Conservation (phyloP, 164 flowering plant species). For the Macadamia integrifolia region DNA sequence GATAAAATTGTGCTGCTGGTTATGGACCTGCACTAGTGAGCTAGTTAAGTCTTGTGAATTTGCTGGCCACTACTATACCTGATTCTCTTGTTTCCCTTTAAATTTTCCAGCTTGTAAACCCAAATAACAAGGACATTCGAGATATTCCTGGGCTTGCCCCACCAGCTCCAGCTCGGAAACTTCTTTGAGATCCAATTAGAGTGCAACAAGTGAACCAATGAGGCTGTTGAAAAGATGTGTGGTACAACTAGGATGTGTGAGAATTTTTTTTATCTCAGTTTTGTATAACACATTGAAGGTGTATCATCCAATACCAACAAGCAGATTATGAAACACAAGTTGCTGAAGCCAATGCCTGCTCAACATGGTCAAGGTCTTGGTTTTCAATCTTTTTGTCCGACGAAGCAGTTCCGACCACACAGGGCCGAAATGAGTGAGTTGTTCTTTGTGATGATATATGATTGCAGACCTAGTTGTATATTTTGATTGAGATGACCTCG, state of each 20-base stretch:
- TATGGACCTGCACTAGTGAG: no score
- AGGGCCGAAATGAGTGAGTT: not conserved
- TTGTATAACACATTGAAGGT: no score
- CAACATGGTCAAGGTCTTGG: not conserved
- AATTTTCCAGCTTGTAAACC: slow-evolving; percentile 63
- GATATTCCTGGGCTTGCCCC: slow-evolving; percentile 94
- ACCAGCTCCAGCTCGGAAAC: slow-evolving; percentile 56
- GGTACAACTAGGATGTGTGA: not conserved
- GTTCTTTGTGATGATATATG: not conserved
- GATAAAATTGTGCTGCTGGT: no score
- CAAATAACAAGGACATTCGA: slow-evolving; percentile 77
- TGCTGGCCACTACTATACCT: not conserved
- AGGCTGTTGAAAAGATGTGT: not conserved
- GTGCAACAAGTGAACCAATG: not conserved
- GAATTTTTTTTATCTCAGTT: not conserved
- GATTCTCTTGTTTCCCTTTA: not conserved
- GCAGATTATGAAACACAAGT: not conserved
- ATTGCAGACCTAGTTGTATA: not conserved
- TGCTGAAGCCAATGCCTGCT: no score
- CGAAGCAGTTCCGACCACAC: not conserved
- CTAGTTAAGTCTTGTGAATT: no score
- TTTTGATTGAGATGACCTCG: not conserved
- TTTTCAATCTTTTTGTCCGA: not conserved
- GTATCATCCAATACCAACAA: not conserved
- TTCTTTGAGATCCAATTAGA: slow-evolving; percentile 45